These are phyloP conservation scores for Centella asiatica DNA, from an alignment of 129 eudicot genomes.

Conservation along the genomic window DNA sequence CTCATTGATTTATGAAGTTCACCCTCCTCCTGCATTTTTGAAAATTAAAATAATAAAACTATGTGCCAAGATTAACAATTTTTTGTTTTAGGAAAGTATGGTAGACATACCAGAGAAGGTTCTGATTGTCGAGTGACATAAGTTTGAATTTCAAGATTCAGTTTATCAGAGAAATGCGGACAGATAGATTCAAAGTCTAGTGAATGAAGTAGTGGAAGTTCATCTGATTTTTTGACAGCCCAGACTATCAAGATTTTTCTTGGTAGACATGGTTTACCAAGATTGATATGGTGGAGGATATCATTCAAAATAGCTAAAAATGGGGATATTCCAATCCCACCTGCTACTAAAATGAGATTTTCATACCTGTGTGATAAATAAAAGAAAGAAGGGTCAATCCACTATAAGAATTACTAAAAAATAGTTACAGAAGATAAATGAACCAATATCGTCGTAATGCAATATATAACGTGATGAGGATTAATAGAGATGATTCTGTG, in stretches of 20 bases:
- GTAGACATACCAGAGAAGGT: slow-evolving; percentile 55
- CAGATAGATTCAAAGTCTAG: slow-evolving; percentile 51
- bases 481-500: too few relatives aligned
- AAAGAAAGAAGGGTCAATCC: slow-evolving; percentile 8
- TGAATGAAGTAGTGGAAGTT: slow-evolving; percentile 73
- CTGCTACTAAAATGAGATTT: slow-evolving; percentile 85
- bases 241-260: slow-evolving; percentile 65
- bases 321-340: slow-evolving; percentile 95
- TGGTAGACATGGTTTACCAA: slow-evolving; percentile 63
- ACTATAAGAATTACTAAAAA: neutral
- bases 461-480: too few relatives aligned
- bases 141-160: slow-evolving; percentile 79
- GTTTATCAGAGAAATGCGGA: slow-evolving; percentile 45
- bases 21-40: slow-evolving; percentile 68
- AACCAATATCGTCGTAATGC: neutral
- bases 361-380: slow-evolving; percentile 61
- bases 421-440: neutral
- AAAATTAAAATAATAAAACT: too few relatives aligned
- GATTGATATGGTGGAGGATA: slow-evolving; percentile 54
- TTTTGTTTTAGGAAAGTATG: neutral
- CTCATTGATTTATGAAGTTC: slow-evolving; percentile 23
- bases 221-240: slow-evolving; percentile 83
- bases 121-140: slow-evolving; percentile 82
- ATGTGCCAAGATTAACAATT: too few relatives aligned
- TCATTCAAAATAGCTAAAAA: slow-evolving; percentile 84